Evolutionary conservation across 1,284 basidiomycete genomes (phyloP), one percentile per base, ranked within the genome.

Genomic region (Puccinia triticina): DNA sequence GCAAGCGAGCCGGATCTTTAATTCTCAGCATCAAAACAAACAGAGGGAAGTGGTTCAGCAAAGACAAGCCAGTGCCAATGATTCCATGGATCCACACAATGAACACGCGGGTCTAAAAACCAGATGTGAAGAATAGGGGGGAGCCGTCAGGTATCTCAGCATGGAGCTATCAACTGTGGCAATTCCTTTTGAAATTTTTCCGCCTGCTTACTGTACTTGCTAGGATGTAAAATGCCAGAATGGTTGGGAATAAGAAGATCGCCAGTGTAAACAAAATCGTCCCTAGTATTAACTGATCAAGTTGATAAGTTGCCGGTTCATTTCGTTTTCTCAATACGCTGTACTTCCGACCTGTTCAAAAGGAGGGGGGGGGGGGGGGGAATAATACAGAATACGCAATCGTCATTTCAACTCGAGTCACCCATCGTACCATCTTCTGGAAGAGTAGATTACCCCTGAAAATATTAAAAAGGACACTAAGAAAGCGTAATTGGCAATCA

Each of bases 241-340:
- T 91, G 0, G 97, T 98, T 0, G 97, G 96, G 82, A 94, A 92
- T 5, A 98, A 89, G 87, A 99, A 98, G 0, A 92, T 91, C 4
- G 94, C 90, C 23, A 98, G 90, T 0, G 95, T 98, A 88, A 99
- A 98, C 34, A 99, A 89, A 64, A 99, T 92, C 0, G 96, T 96
- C 21, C 96, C 96, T 43, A 99, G 92, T 43, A 98, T 89, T 16
- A 98, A 90, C 86, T 98, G 95, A 86, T 99, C 96, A 37, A 96
- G 89, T 84, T 96, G 94, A 86, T 98, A 98, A 84, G 92, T 91
- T 90, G 93, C 95, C 12, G 92, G 91, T 86, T 99, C 96, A 8
- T 92, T 91, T 43, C 96, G 91, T 72, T 92, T 89, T 69, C 94
- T 90, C 40, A 98, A 88, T 37, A 92, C 90, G 86, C 97, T 97